Evolutionary conservation across 2,329 filamentous ascomycete genomes (phyloP).

Genomic region (Colletotrichum liriopes): DNA sequence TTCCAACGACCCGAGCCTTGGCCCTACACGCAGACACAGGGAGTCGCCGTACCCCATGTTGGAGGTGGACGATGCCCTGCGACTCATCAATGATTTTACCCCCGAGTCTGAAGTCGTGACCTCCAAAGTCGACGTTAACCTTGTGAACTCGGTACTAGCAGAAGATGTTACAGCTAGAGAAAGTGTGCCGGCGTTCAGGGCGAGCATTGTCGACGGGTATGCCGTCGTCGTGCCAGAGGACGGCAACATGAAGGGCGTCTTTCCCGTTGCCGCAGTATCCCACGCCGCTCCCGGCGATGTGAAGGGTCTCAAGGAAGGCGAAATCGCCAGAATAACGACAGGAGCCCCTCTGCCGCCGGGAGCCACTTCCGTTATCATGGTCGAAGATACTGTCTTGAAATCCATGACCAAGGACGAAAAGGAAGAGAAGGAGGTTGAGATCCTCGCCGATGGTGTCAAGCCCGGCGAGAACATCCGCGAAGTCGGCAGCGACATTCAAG

Average conservation of each 20-base stretch:
- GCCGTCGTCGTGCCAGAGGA: conserved; percentile 80
- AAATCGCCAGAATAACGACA: conserved; percentile 93
- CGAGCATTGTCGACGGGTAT: conserved; percentile 98
- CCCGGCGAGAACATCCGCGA: conserved; percentile 91
- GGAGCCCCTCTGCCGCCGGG: conserved; percentile 91
- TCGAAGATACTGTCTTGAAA: conserved; percentile 89
- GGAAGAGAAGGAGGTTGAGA: conserved; percentile 91
- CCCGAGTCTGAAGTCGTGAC: conserved; percentile 73
- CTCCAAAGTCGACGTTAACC: conserved; percentile 72
- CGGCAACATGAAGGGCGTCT: conserved; percentile 81
- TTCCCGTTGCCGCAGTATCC: conserved; percentile 88
- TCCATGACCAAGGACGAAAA: conserved; percentile 82
- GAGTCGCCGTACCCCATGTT: conserved; percentile 95
- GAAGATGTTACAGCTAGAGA: conserved; percentile 86
- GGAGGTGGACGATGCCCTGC: conserved; percentile 84
- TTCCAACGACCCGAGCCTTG: conserved; percentile 74
- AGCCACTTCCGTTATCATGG: conserved; percentile 94
- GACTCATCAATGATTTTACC: conserved; percentile 80
- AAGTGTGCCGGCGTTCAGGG: conserved; percentile 91
- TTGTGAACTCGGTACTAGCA: conserved; percentile 86
- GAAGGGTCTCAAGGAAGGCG: conserved; percentile 76
- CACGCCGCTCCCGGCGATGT: conserved; percentile 84
- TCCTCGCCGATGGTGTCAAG: conserved; percentile 82
- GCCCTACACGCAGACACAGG: conserved; percentile 80
- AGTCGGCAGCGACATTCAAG: conserved; percentile 87